Evolutionary conservation across 768 basidiomycete species (phyloP), one percentile per base, ranked within the genome.

Genomic region (Imleria badia): DNA sequence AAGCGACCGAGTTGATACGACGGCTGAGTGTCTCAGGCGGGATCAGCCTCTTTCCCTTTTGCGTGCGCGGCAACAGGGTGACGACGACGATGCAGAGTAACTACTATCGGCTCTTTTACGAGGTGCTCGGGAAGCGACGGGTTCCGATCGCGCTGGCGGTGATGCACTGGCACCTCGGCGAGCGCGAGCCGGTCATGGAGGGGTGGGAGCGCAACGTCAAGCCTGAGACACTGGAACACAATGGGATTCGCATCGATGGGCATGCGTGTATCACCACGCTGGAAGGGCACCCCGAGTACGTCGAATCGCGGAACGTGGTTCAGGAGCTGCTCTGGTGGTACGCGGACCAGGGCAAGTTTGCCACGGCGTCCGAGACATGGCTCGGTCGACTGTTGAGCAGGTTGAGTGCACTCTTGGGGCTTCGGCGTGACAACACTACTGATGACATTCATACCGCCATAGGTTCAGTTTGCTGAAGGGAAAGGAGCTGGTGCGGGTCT

Each of bases 81-180:
- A 73, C 65, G 6, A 59, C 60, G 26, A 65, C 63, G 42, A 60
- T 60, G 48, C 61, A 59, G 55, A 69, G 53, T 41, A 74, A 72
- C 39, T n/a, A n/a, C n/a, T 75, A 71, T 29, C 52, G 60, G 3
- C 53, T 77, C 17, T 76, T 77, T 61, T 58, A 69, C 38, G 70
- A 78, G 45, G 68, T 76, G 34, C 71, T 78, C 5, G 78, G 78
- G 38, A 65, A 59, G 48, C 56, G 55, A 30, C 51, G 65, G 31
- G 76, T 77, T 12, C 77, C 77, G 19, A 69, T 72, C 35, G 66
- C 73, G 4, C 47, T 78, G 17, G 73, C 67, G 22, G 57, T 78
- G 11, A 78, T 74, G n/a, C n/a, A n/a, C n/a, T n/a, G n/a, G 0
- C 72, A 75, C 23, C 66, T 78, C n/a, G n/a, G n/a, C 5, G 76